Conservation (phyloP, 2,329 filamentous ascomycete genomes). For the Cryphonectria carpinicola region DNA sequence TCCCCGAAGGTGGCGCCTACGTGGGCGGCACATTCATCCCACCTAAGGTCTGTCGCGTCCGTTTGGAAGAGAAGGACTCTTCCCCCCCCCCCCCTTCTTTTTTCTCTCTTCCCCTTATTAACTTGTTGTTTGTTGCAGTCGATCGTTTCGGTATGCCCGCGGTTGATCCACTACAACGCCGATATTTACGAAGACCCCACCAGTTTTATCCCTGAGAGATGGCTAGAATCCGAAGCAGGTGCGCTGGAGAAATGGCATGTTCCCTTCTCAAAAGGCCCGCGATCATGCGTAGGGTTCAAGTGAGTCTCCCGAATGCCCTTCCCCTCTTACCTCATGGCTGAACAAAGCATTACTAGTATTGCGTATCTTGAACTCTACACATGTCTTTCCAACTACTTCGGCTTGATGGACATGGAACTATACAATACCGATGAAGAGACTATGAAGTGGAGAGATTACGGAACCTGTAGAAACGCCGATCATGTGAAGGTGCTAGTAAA, state of each 20-base stretch:
- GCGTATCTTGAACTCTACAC: background rate
- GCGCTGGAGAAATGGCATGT: constrained; percentile 3
- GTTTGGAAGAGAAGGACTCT: background rate
- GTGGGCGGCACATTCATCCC: constrained; percentile 1
- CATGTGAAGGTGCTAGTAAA: background rate
- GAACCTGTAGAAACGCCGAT: background rate
- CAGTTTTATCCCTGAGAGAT: background rate
- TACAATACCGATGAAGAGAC: background rate
- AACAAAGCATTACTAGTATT: background rate
- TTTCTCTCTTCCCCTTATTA: too few species aligned
- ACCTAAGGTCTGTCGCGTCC: background rate
- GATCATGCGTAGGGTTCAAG: constrained; percentile 5
- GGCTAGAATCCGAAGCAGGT: background rate
- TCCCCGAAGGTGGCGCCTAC: background rate
- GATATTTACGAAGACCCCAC: background rate
- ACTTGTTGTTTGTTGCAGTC: background rate
- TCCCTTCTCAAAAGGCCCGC: constrained; percentile 2
- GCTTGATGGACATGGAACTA: constrained; percentile 1
- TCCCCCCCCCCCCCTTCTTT: too few species aligned
- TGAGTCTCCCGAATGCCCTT: background rate
- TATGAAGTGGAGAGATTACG: constrained; percentile 10
- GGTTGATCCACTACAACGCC: background rate
- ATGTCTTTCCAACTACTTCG: background rate
- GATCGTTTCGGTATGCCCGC: background rate
- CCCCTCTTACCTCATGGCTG: background rate